A percentile compares a stretch with the other conserved stretches of the same genome.
Evolutionary conservation across 106 monocot species (phyloP).

Genomic region (Dendrobium catenatum): DNA sequence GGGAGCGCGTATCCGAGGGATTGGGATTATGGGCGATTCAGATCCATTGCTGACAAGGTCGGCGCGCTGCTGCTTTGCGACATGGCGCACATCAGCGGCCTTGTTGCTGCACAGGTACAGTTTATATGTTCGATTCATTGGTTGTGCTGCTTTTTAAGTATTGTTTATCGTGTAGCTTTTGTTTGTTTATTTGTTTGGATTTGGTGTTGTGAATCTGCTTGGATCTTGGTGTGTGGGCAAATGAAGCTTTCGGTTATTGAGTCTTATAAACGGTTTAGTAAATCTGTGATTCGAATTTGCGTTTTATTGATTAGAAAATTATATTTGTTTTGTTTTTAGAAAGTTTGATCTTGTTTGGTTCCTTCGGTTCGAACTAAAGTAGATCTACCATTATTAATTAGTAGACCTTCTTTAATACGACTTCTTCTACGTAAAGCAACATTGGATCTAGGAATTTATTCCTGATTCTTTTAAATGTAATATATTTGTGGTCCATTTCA

Average conservation of each 20-base stretch:
- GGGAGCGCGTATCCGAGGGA: constrained; percentile 74
- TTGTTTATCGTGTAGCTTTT: neutral
- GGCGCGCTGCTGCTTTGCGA: constrained; percentile 67
- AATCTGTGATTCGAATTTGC: neutral
- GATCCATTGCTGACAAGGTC: constrained; percentile 53
- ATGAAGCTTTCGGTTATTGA: neutral
- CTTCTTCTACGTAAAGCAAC: neutral
- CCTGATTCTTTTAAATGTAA: neutral
- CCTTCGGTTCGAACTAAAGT: neutral
- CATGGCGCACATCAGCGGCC: constrained; percentile 80
- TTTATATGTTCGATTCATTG: neutral
- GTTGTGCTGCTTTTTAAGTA: neutral
- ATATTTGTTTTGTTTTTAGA: neutral
- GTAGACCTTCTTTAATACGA: neutral
- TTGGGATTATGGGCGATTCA: constrained; percentile 58
- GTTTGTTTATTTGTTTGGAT: neutral
- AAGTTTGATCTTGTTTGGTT: neutral
- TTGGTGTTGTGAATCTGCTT: neutral
- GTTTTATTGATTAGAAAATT: neutral
- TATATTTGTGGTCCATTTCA: neutral
- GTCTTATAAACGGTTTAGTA: neutral
- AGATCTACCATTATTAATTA: neutral
- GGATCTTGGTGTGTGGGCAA: neutral
- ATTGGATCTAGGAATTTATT: constrained; percentile 1
- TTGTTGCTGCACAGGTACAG: constrained; percentile 67